Evolutionary conservation across 805 yeast genomes (phyloP), one percentile per base, ranked within the genome.

Genomic region (Yarrowia bubula): DNA sequence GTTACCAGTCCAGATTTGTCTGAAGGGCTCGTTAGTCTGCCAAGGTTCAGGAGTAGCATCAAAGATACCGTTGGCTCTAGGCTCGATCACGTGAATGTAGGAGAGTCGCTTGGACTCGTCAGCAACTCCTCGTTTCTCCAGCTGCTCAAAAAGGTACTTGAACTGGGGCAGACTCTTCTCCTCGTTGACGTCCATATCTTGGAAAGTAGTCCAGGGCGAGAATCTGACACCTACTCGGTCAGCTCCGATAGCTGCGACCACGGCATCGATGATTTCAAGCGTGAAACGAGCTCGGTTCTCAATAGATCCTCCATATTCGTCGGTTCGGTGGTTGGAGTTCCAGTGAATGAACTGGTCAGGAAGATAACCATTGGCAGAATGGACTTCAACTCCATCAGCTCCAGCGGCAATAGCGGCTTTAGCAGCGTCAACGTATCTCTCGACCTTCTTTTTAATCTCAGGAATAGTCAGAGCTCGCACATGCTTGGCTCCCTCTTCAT

Each of bases 371-470:
- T 86, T 84, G 35, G 91, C 90, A 35, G 78, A 79, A 73, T 87
- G 89, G 67, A 86, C 76, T 71, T 86, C 90, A 47, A 88, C 82
- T 69, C 86, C 86, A 72, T 87, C 91, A 60, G 83, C 81, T 0
- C 86, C 84, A 13, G 85, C 80, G 7, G 75, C 78, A 41, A 80
- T 74, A 2, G 89, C 84, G 68, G 79, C 78, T 66, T 77, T 76
- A 1, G 88, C 86, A 28, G 88, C 86, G 1, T 69, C 69, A 10
- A 77, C 84, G 72, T 79, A 87, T n/a, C 75, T 76, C 43, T 78
- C 70, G 14, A 82, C 77, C 38, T 80, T 65, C 1, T 74, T 71
- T 44, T 80, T 71, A 67, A 87, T 80, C 61, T 84, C 83, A 1
- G 71, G 75, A 1, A 58, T 68, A 4, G 82, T 78, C 71, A 85